phyloP scores from a whole-genome alignment of 768 basidiomycete species.

The Leccinum fibrillosum region DNA sequence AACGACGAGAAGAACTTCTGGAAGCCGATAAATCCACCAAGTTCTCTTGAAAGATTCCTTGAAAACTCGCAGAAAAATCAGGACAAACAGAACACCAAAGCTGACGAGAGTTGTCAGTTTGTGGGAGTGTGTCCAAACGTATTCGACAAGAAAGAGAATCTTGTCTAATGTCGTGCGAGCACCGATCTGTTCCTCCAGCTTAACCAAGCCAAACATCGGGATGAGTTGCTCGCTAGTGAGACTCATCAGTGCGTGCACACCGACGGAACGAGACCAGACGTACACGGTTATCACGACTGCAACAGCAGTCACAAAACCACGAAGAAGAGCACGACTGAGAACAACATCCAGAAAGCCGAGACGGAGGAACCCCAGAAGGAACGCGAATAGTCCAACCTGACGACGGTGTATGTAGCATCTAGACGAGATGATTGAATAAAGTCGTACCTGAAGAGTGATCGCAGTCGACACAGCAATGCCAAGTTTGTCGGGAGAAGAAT shows the following conservation, averaged over 20 bases:
- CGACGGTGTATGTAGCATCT: not conserved
- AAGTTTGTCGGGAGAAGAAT: conserved; percentile 43
- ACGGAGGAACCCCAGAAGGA: conserved; percentile 80
- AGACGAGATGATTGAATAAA: not conserved
- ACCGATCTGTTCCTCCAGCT: conserved; percentile 49
- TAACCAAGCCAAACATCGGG: conserved; percentile 82
- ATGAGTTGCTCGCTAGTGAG: conserved; percentile 69
- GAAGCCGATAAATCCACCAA: conserved; percentile 76
- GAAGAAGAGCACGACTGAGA: conserved; percentile 80
- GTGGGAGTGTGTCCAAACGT: conserved; percentile 57
- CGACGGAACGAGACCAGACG: conserved; percentile 23
- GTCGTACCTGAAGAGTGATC: conserved; percentile 74
- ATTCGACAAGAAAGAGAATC: conserved; percentile 65
- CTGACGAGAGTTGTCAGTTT: conserved; percentile 69
- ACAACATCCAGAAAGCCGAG: conserved; percentile 94
- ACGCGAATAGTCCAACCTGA: conserved; percentile 82
- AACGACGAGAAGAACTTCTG: conserved; percentile 89
- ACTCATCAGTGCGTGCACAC: not conserved
- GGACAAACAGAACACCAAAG: conserved; percentile 60
- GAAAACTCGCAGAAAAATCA: conserved; percentile 59
- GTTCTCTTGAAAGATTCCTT: conserved; percentile 58
- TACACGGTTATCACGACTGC: conserved; percentile 84
- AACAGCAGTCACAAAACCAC: conserved; percentile 85
- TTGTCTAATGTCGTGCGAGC: conserved; percentile 76
- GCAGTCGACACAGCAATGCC: conserved; percentile 73